Evolutionary conservation across 352 stramenopile species (phyloP).

Genomic region (Saprolegnia diclina): DNA sequence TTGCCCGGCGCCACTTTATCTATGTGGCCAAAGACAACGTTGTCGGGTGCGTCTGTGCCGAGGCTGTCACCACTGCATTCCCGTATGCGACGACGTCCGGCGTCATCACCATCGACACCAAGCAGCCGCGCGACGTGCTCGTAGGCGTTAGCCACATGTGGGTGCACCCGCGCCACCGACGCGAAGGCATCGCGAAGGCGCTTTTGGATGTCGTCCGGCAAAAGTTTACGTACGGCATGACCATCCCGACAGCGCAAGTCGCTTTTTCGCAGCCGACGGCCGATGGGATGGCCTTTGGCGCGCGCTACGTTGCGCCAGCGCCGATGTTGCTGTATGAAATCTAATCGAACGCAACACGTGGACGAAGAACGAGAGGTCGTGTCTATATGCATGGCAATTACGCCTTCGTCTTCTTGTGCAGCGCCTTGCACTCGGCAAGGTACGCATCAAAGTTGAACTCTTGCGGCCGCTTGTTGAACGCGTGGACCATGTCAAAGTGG

Average conservation of each 20-base stretch:
- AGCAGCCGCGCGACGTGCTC: slow-evolving; percentile 32
- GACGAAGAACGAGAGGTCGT: background rate
- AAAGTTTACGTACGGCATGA: slow-evolving; percentile 69
- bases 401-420: slow-evolving; percentile 3
- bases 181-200: slow-evolving; percentile 47
- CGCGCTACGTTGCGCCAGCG: slow-evolving; percentile 42
- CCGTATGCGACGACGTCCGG: background rate
- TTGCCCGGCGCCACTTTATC: slow-evolving; percentile 53
- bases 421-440: slow-evolving; percentile 40
- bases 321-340: slow-evolving; percentile 52
- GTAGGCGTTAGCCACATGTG: slow-evolving; percentile 67
- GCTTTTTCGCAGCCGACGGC: slow-evolving; percentile 72
- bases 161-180: slow-evolving; percentile 50
- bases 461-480: slow-evolving; percentile 80
- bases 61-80: slow-evolving; percentile 46
- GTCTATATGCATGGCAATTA: background rate
- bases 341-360: slow-evolving; percentile 28
- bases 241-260: slow-evolving; percentile 40
- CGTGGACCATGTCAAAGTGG: slow-evolving; percentile 65
- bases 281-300: slow-evolving; percentile 55
- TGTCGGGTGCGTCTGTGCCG: slow-evolving; percentile 53
- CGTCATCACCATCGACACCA: slow-evolving; percentile 12
- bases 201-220: slow-evolving; percentile 56
- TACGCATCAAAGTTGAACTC: slow-evolving; percentile 84
- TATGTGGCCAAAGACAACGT: slow-evolving; percentile 55